Evolutionary conservation across 2,329 filamentous ascomycete genomes (phyloP).

Genomic region (Bipolaris bicolor): DNA sequence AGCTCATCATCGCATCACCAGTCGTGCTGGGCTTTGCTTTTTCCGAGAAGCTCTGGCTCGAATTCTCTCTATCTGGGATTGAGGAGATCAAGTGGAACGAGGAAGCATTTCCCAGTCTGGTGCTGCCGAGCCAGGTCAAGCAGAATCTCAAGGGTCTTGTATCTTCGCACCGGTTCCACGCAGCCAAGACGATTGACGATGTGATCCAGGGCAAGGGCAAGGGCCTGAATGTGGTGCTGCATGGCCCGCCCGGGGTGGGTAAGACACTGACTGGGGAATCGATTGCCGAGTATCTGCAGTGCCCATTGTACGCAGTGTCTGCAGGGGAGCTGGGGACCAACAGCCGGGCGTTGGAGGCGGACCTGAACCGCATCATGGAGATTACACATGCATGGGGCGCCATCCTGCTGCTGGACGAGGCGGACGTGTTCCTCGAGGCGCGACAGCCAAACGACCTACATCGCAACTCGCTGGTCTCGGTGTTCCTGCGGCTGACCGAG

Average conservation of each 20-base stretch:
- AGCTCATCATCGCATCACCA: slow-evolving; percentile 82
- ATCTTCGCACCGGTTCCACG: slow-evolving; percentile 81
- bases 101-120: slow-evolving; percentile 79
- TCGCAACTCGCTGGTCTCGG: slow-evolving; percentile 29
- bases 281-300: slow-evolving; percentile 81
- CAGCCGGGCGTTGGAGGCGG: slow-evolving; percentile 72
- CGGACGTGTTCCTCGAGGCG: slow-evolving; percentile 61
- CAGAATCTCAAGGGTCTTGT: slow-evolving; percentile 78
- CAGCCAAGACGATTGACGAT: slow-evolving; percentile 79
- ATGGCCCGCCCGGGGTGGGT: slow-evolving; percentile 76
- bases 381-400: slow-evolving; percentile 87
- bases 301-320: slow-evolving; percentile 82
- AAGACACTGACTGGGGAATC: slow-evolving; percentile 89
- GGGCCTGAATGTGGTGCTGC: not conserved
- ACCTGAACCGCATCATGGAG: slow-evolving; percentile 83
- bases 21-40: slow-evolving; percentile 88
- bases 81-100: slow-evolving; percentile 85
- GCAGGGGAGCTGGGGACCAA: slow-evolving; percentile 81
- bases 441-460: slow-evolving; percentile 37
- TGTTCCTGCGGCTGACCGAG: slow-evolving; percentile 47
- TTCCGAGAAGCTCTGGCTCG: slow-evolving; percentile 86
- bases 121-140: slow-evolving; percentile 69
- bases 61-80: slow-evolving; percentile 81
- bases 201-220: slow-evolving; percentile 61
- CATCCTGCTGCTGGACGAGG: slow-evolving; percentile 55